Base-by-base conservation (phyloP, 2,329 filamentous ascomycete genomes). In the Pseudogymnoascus sp. region DNA sequence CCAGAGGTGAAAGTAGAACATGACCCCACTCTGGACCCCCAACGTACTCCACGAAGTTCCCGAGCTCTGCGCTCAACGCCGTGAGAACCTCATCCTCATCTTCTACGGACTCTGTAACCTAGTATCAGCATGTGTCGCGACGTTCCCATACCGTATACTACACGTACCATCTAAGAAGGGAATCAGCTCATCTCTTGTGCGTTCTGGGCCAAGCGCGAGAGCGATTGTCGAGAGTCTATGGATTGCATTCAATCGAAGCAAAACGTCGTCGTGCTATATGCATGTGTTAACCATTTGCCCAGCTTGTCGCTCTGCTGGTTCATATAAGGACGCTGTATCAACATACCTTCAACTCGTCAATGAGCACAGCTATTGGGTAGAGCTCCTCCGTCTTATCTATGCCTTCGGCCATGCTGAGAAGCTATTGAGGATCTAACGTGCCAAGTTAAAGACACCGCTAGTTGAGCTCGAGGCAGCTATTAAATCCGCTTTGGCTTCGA, bases 1-100 rank as follows among this genome's bases (percentile, higher is more conserved):
- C 96, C 68, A 99, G 83, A 66, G 96, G 95, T 62, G 95, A 97
- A 65, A 99, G 87, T 67, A 99, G 89, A 76, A 98, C 93, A 79
- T 99, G 95, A 72, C 90, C 95, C 81, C 89, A 92, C 78, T 96
- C 89, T 69, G 95, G 87, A 67, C 95, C 95, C 68, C 95, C 95
- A 70, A 99, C 95, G 73, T 98, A 98, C 78, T 99, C 95, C 77
- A 96, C 92, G 76, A 99, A 99, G 75, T 86, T 89, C 70, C 95
- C 95, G 69, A 99, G 86, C 82, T 99, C 95, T 75, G 98, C 95
- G 77, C 93, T 97, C 72, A 99, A 81, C 69, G 95, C 95, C 68
- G 96, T 96, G 71, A 99, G 85, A 67, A 99, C 96, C 78, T 99
- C 95, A 72, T 99, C 95, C 78, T 99, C 95, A 74, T 99, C 95